Conservation (phyloP, 2,329 filamentous ascomycete species). For the Paecilomyces niveus region DNA sequence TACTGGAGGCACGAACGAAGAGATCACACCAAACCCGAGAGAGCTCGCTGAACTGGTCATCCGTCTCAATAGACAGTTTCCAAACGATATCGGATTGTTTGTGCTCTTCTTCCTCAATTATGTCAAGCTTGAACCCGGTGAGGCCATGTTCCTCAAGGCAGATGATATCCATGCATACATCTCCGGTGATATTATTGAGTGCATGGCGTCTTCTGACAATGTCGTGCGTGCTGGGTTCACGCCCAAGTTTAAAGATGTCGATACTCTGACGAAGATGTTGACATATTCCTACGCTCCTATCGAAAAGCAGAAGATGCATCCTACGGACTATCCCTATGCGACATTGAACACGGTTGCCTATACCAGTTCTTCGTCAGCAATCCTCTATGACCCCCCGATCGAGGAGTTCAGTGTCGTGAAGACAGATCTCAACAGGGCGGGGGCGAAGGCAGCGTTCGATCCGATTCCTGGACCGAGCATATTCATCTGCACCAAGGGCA, state of each 20-base stretch:
- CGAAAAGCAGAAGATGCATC: constrained; percentile 86
- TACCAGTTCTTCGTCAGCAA: constrained; percentile 62
- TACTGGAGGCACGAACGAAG: constrained; percentile 32
- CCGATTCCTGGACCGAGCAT: constrained; percentile 83
- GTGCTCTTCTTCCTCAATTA: constrained; percentile 97
- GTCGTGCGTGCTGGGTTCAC: constrained; percentile 96
- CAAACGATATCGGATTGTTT: constrained; percentile 83
- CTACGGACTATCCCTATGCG: constrained; percentile 76
- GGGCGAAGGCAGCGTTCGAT: constrained; percentile 82
- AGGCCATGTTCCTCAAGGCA: constrained; percentile 92
- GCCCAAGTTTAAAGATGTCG: constrained; percentile 95
- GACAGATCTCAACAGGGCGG: constrained; percentile 61
- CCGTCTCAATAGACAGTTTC: constrained; percentile 76
- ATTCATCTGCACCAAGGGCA: constrained; percentile 79
- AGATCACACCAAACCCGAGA: constrained; percentile 36
- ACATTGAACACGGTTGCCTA: constrained; percentile 78
- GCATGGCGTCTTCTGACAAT: constrained; percentile 98
- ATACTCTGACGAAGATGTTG: constrained; percentile 80
- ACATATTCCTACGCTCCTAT: constrained; percentile 96
- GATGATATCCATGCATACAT: constrained; percentile 95
- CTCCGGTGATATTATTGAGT: constrained; percentile 81
- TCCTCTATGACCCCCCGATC: constrained; percentile 90
- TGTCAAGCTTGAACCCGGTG: constrained; percentile 76
- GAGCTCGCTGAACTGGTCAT: constrained; percentile 70
- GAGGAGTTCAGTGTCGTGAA: constrained; percentile 91